Percentiles rank a stretch among this genome's conserved stretches.
phyloP scores from a whole-genome alignment of 1,139 yeast genomes.

The Pichia sp. region DNA sequence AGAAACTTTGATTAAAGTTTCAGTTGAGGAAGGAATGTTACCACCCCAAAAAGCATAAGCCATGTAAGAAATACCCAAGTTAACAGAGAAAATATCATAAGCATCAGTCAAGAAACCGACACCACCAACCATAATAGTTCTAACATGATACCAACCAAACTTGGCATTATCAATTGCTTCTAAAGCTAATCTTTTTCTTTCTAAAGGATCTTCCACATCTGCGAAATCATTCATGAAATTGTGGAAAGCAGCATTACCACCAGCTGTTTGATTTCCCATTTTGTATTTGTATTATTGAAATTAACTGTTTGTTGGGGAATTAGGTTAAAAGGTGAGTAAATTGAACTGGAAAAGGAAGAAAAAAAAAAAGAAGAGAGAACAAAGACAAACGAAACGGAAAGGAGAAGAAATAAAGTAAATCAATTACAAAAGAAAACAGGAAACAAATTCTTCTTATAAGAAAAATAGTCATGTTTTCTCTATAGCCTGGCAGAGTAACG shows the following conservation, averaged over 20 bases:
- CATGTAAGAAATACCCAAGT: conserved; percentile 72
- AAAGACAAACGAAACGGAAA: background rate
- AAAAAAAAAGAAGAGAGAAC: background rate
- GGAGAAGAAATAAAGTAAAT: no score
- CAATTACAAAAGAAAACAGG: background rate
- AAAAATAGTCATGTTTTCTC: no score
- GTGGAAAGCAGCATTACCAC: conserved; percentile 91
- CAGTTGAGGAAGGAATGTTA: conserved; percentile 58
- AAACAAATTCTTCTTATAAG: no score
- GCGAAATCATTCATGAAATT: conserved; percentile 79
- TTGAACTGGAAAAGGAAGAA: background rate
- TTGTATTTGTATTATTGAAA: background rate
- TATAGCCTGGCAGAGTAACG: no score
- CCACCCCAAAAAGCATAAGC: conserved; percentile 72
- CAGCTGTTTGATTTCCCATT: conserved; percentile 39
- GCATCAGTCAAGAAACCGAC: conserved; percentile 92
- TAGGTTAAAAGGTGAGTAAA: no score
- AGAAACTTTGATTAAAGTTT: conserved; percentile 74
- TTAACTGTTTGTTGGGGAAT: no score
- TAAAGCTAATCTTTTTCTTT: conserved; percentile 82
- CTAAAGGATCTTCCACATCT: conserved; percentile 79
- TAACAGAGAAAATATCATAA: conserved; percentile 85
- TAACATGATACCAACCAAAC: conserved; percentile 84
- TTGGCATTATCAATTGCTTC: conserved; percentile 81
- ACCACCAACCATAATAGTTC: conserved; percentile 87